Evolutionary conservation across 2,329 filamentous ascomycete genomes (phyloP), one percentile per base, ranked within the genome.

Genomic region (Botrytis galanthina): DNA sequence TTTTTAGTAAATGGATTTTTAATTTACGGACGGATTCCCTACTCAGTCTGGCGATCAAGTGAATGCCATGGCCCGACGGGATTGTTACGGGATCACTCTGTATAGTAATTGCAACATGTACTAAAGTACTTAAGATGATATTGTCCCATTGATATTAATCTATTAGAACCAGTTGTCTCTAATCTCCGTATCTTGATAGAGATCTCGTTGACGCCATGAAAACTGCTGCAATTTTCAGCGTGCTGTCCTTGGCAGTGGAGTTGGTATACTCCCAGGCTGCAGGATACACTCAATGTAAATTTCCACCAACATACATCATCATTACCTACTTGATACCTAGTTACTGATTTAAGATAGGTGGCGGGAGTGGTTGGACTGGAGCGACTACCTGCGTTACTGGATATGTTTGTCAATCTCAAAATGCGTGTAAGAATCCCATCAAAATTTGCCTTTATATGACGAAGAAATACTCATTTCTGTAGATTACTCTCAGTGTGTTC

Each of bases 401-500:
- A 51, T 74, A 64, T 46, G 16, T 37, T 57, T 74, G 73, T 48
- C 39, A 39, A 54, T 70, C 39, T 44, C 64, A 67, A 39, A 74
- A 74, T 57, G 3, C 22, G 26, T 74, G 73, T 74, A 63, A 74
- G 70, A 57, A 14, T 10, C 14, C 14, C 48, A 35, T 37, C 10
- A 10, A n/a, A 14, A 8, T 29, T 14, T 59, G 10, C 18, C 26
- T 46, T n/a, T 22, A 18, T 6, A 32, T 35, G 22, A 39, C 35
- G 39, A 32, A 54, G 22, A 35, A 57, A 72, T 37, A 62, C 59
- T 68, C 3, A 71, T 20, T 72, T 39, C 3, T 57, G 32, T 72
- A 75, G 73, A 29, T 37, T 75, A 74, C 44, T 75, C 67, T 26
- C 74, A 75, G 63, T 75, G 74, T 68, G 6, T 75, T 59, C 74